Conservation (phyloP, 2,329 filamentous ascomycete species). For the Macrophomina tecta region DNA sequence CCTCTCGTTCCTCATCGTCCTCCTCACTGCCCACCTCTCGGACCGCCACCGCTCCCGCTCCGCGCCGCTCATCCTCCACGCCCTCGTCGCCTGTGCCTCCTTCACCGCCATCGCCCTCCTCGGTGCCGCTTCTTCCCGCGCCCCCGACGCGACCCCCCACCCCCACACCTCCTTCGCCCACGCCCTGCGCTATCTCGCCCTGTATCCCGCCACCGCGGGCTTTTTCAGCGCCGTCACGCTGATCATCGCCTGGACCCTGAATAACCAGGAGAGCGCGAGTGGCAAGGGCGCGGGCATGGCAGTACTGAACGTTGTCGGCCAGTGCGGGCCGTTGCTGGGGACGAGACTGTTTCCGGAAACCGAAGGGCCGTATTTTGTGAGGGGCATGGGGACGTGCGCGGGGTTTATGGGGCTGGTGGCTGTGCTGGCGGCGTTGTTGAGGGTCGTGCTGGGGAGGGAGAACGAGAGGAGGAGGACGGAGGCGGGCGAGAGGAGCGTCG, state of each 20-base stretch:
- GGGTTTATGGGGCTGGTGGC: slow-evolving; percentile 56
- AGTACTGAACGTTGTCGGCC: slow-evolving; percentile 80
- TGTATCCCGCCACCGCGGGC: slow-evolving; percentile 79
- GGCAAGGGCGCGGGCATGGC: slow-evolving; percentile 79
- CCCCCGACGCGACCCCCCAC: slow-evolving; percentile 33
- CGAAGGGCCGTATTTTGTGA: slow-evolving; percentile 57
- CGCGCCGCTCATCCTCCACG: slow-evolving; percentile 70
- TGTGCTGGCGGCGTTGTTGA: slow-evolving; percentile 50
- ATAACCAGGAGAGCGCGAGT: slow-evolving; percentile 75
- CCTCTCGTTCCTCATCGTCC: slow-evolving; percentile 72
- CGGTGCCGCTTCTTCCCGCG: slow-evolving; percentile 47
- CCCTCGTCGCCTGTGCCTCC: slow-evolving; percentile 68
- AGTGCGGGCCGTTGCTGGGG: slow-evolving; percentile 71
- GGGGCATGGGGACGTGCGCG: slow-evolving; percentile 59
- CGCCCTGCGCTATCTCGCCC: slow-evolving; percentile 70
- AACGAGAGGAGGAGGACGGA: slow-evolving; percentile 34
- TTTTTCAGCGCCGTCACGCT: slow-evolving; percentile 88
- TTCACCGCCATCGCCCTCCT: slow-evolving; percentile 67
- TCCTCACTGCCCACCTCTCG: slow-evolving; percentile 74
- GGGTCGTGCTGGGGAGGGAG: slow-evolving; percentile 46
- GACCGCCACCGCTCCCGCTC: slow-evolving; percentile 70
- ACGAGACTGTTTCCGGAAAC: slow-evolving; percentile 60
- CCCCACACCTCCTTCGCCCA: slow-evolving; percentile 75
- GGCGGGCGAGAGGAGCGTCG: background rate
- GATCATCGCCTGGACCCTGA: slow-evolving; percentile 86